Evolutionary conservation across 2,329 filamentous ascomycete genomes (phyloP).

Genomic region (Tetracladium maxilliforme): DNA sequence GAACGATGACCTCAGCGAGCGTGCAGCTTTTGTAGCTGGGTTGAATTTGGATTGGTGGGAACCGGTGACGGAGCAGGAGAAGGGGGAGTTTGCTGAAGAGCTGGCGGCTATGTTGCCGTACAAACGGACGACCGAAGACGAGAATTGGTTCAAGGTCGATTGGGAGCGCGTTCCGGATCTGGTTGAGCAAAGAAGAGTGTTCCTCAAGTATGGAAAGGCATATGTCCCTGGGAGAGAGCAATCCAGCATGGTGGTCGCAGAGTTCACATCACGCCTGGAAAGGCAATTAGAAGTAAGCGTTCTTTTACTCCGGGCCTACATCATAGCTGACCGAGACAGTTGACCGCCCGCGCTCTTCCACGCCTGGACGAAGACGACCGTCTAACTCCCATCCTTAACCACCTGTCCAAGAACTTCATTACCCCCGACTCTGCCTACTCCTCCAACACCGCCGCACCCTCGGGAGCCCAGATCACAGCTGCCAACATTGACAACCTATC

Average conservation of each 20-base stretch:
- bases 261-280: constrained; percentile 70
- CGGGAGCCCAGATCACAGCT: constrained; percentile 62
- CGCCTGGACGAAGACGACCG: constrained; percentile 94
- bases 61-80: constrained; percentile 66
- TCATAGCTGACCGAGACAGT: constrained; percentile 31
- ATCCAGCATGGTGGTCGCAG: constrained; percentile 73
- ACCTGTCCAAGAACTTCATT: constrained; percentile 92
- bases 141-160: constrained; percentile 90
- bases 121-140: constrained; percentile 47
- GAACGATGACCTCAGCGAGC: constrained; percentile 60
- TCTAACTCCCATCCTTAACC: constrained; percentile 56
- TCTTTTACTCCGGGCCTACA: constrained; percentile 3
- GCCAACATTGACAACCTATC: constrained; percentile 67
- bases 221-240: constrained; percentile 85
- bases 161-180: constrained; percentile 89
- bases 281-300: constrained; percentile 60
- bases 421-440: constrained; percentile 77
- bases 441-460: constrained; percentile 45
- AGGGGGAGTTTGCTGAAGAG: constrained; percentile 21
- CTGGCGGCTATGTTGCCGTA: constrained; percentile 15
- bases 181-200: constrained; percentile 64
- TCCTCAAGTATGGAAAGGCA: constrained; percentile 68
- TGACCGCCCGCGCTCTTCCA: constrained; percentile 82
- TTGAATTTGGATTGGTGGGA: constrained; percentile 82
- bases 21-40: constrained; percentile 59